A percentile compares a stretch with the other conserved stretches of the same genome.
Conservation (phyloP, 805 yeast species). For the Cyberlindnera maritima region DNA sequence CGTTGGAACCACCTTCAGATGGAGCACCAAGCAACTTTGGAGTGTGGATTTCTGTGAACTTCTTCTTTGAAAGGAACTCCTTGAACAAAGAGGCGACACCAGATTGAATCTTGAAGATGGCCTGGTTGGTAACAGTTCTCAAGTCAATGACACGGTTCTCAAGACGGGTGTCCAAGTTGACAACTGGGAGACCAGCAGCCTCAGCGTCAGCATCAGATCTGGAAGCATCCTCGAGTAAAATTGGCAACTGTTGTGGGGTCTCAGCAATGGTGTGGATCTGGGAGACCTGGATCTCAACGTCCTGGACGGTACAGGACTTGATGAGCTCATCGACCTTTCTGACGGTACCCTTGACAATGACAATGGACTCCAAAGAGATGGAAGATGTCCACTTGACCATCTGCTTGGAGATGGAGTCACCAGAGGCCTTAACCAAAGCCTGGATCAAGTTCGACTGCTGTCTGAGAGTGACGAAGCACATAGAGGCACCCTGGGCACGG, state of each 20-base stretch:
- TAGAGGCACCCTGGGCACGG: conserved; percentile 94
- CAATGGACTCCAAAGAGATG: conserved; percentile 86
- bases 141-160: conserved; percentile 94
- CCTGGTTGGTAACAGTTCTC: conserved; percentile 96
- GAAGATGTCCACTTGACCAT: conserved; percentile 96
- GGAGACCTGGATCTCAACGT: conserved; percentile 76
- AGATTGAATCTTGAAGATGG: conserved; percentile 90
- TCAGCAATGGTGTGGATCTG: conserved; percentile 77
- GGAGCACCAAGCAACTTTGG: conserved; percentile 96
- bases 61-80: conserved; percentile 68
- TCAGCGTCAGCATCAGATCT: conserved; percentile 95
- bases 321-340: conserved; percentile 82
- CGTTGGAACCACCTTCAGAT: conserved; percentile 97
- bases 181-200: conserved; percentile 87
- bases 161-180: conserved; percentile 92
- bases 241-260: conserved; percentile 91
- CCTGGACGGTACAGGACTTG: conserved; percentile 89
- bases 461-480: conserved; percentile 87
- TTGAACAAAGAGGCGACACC: conserved; percentile 88
- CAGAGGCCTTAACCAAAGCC: conserved; percentile 76
- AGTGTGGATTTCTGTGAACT: conserved; percentile 90
- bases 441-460: conserved; percentile 84
- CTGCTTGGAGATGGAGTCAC: conserved; percentile 79
- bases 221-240: conserved; percentile 93
- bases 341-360: conserved; percentile 82